These are phyloP conservation scores for Diaporthe sp. DNA, from an alignment of 2,329 filamentous ascomycete genomes.

Conservation along the genomic window DNA sequence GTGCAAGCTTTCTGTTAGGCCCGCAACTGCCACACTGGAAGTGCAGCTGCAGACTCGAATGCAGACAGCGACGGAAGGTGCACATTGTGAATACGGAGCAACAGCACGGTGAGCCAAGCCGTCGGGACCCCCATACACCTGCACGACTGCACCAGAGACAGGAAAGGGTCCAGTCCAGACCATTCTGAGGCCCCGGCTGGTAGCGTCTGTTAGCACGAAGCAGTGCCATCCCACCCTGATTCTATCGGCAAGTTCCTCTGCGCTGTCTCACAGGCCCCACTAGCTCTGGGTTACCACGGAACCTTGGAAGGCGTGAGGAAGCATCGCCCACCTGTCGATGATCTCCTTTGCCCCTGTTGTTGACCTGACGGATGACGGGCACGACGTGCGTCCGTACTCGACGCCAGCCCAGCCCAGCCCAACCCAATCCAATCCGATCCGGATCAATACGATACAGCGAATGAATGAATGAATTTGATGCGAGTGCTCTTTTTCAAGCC, in stretches of 20 bases:
- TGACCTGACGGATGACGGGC: not conserved
- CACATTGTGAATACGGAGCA: not conserved
- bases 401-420: constrained; percentile 5
- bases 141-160: not conserved
- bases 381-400: not conserved
- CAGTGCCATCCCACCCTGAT: accelerated
- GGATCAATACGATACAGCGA: not conserved
- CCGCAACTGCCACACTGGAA: no score
- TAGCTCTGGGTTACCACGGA: constrained; percentile 11
- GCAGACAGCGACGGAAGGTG: not conserved
- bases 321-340: not conserved
- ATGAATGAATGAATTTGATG: not conserved
- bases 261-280: constrained; percentile 9
- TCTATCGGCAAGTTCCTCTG: not conserved
- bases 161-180: constrained; percentile 13
- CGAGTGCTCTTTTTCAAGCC: not conserved
- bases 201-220: not conserved
- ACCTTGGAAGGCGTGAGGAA: constrained; percentile 8
- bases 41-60: not conserved
- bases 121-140: constrained; percentile 19
- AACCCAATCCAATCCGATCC: not conserved
- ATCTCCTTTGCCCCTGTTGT: not conserved
- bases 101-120: constrained; percentile 16
- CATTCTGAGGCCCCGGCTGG: not conserved
- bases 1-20: not conserved